Percentiles rank a stretch among this genome's conserved stretches.
phyloP scores from a whole-genome alignment of 805 yeast species.

The Wickerhamomyces bovis region DNA sequence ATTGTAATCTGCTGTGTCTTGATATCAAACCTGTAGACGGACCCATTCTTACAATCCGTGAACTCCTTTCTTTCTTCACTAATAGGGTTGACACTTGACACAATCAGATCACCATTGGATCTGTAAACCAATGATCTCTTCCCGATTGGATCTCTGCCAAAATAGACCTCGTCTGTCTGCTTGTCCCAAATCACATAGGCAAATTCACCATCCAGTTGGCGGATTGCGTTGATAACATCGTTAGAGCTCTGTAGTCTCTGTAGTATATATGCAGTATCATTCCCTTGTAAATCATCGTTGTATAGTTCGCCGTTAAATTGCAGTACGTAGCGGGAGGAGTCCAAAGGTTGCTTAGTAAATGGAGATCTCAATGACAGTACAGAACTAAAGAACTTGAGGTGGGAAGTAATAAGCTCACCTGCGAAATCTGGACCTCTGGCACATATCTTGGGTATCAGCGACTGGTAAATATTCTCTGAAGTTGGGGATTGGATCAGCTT shows the following conservation, averaged over 20 bases:
- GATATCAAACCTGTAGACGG: conserved; percentile 39
- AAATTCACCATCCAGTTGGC: conserved; percentile 70
- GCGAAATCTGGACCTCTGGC: conserved; percentile 60
- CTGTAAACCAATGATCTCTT: conserved; percentile 64
- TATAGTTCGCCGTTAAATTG: conserved; percentile 94
- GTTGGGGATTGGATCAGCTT: neutral
- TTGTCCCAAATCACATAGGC: conserved; percentile 53
- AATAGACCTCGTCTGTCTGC: conserved; percentile 40
- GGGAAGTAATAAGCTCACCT: conserved; percentile 19
- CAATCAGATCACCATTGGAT: conserved; percentile 30
- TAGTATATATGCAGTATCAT: conserved; percentile 60
- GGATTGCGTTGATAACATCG: conserved; percentile 35
- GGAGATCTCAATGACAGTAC: conserved; percentile 80
- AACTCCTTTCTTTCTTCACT: conserved; percentile 27
- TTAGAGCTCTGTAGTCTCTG: conserved; percentile 25
- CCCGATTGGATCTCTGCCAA: conserved; percentile 83
- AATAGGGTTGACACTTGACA: conserved; percentile 43
- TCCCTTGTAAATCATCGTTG: conserved; percentile 45
- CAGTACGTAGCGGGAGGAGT: conserved; percentile 34
- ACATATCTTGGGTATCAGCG: conserved; percentile 38
- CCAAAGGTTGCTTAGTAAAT: conserved; percentile 66
- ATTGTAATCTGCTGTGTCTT: conserved; percentile 14
- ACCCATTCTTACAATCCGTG: conserved; percentile 51
- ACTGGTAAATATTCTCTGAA: conserved; percentile 21
- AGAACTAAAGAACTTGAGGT: conserved; percentile 35